Evolutionary conservation across 768 basidiomycete species (phyloP).

Genomic region (Termitomyces sp.): DNA sequence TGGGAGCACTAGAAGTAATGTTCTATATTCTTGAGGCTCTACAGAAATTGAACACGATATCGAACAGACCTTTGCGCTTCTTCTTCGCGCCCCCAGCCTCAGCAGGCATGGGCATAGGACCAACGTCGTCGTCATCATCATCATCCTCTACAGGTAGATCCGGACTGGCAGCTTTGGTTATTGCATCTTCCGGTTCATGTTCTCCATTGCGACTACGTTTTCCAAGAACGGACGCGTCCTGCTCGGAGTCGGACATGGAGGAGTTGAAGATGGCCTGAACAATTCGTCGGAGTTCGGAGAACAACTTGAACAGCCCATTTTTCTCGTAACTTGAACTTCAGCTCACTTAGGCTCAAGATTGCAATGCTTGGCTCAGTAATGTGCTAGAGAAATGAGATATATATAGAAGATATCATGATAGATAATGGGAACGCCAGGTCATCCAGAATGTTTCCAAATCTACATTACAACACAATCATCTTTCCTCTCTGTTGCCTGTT

Average conservation of each 20-base stretch:
- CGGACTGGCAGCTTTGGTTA: constrained; percentile 13
- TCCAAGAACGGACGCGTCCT: constrained; percentile 57
- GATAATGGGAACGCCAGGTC: not conserved
- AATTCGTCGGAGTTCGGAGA: constrained; percentile 19
- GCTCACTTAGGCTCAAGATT: too few species aligned
- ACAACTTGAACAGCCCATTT: too few species aligned
- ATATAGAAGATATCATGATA: not conserved
- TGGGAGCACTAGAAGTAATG: constrained; percentile 65
- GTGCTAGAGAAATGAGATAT: not conserved
- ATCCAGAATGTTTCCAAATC: constrained; percentile 4
- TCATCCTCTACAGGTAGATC: constrained; percentile 37
- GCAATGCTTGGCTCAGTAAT: not conserved
- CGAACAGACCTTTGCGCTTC: constrained; percentile 74
- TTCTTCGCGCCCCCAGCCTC: constrained; percentile 55
- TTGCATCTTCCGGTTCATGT: constrained; percentile 19
- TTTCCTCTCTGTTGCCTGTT: constrained; percentile 42
- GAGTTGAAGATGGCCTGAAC: not conserved
- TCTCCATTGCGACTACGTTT: constrained; percentile 54
- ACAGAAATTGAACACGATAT: constrained; percentile 18
- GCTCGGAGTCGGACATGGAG: constrained; percentile 44
- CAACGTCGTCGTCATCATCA: constrained; percentile 79
- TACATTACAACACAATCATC: constrained; percentile 62
- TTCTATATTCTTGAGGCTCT: constrained; percentile 35
- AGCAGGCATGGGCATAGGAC: constrained; percentile 83
- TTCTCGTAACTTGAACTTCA: too few species aligned